phyloP scores from a whole-genome alignment of 2,329 filamentous ascomycete genomes.

The Colletotrichum agaves region DNA sequence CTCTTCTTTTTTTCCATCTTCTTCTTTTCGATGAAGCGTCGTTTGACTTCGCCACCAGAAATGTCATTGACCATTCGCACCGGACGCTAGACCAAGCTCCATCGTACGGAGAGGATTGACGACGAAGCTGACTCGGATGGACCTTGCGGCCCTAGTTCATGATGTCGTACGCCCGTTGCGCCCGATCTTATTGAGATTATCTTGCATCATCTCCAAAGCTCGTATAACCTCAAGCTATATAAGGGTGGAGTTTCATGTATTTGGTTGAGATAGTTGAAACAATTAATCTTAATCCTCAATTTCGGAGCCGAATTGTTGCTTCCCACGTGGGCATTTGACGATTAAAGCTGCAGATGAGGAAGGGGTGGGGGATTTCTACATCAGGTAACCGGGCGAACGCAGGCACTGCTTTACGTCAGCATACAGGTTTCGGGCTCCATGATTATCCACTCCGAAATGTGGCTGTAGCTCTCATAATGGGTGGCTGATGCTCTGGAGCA shows the following conservation, averaged over 20 bases:
- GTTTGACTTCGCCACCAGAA: neutral
- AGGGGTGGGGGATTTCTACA: too few species aligned
- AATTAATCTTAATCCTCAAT: neutral
- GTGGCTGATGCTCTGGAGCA: slow-evolving; percentile 10
- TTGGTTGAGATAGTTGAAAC: neutral
- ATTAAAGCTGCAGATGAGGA: neutral
- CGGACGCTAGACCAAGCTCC: neutral
- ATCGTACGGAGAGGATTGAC: neutral
- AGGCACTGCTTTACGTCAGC: neutral
- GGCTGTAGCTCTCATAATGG: neutral
- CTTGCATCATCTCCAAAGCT: neutral
- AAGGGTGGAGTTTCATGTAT: neutral
- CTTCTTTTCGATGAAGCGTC: slow-evolving; percentile 1
- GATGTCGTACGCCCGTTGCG: neutral
- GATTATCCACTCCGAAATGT: neutral
- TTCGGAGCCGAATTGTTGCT: too few species aligned
- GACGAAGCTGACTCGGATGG: neutral
- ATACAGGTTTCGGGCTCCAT: too few species aligned
- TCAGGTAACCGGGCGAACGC: neutral
- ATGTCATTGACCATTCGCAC: neutral
- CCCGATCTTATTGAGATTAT: too few species aligned
- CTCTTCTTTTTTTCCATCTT: slow-evolving; percentile 1
- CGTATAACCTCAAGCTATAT: neutral
- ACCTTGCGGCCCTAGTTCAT: neutral
- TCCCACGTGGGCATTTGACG: too few species aligned